Evolutionary conservation across 2,329 filamentous ascomycete species (phyloP), one percentile per base, ranked within the genome.

Genomic region (Septoria petroselini): DNA sequence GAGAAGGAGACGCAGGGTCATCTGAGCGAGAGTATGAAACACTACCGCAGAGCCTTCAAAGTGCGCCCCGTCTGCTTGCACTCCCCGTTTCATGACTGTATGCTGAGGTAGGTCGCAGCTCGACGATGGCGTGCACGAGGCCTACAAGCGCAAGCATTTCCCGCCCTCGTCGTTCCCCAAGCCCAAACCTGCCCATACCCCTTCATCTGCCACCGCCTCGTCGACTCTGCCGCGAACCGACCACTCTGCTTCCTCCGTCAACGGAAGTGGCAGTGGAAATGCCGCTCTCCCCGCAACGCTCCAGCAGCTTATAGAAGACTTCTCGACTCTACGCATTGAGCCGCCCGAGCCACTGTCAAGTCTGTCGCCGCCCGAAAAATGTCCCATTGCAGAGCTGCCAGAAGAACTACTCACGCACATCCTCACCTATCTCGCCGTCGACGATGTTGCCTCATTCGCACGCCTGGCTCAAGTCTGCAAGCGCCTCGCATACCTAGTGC

Each of bases 91-190:
- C 23, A 21, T 30, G 35, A 18, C 6, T 9, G n/a, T 25, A 55
- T 65, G 58, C 62, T 64, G 56, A 67, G 61, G 54, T 62, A 61
- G 51, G 62, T 62, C 49, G 7, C 59, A 91, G 85, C 81, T 98
- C 70, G 93, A 97, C 66, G 78, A 84, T 48, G 75, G 77, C 11
- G 91, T 98, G 44, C 90, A 98, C 68, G 82, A 88, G 62, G 77
- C 80, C 49, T 98, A 96, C 73, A 87, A 88, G 62, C 85, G 88
- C 63, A 97, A 97, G 72, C 84, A 97, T 71, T 96, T 93, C 63
- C 86, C 91, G 2, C 76, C 81, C 31, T 78, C 80, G 7, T 71
- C 68, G 27, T 75, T 73, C 58, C 71, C 74, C 56, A 64, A 65
- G 71, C 60, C 76, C 54, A 83, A 80, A 64, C 70, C 72, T 31